Evolutionary conservation across 306 rosid genomes (phyloP).

Genomic region (Gastrolobium bilobum): DNA sequence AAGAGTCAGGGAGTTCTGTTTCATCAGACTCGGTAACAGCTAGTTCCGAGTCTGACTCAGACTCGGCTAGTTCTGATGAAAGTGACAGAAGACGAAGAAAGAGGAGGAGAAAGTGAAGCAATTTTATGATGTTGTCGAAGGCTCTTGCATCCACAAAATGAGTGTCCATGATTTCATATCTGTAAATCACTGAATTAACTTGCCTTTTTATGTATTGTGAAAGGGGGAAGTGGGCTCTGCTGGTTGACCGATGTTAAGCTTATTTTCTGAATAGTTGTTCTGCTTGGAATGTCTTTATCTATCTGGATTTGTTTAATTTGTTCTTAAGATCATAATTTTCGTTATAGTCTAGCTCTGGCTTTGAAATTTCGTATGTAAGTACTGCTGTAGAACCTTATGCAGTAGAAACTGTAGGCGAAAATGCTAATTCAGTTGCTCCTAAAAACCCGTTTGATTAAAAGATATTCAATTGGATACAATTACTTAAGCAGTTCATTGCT

Average conservation of each 20-base stretch:
- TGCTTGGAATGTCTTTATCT: neutral
- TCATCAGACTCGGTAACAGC: constrained; percentile 63
- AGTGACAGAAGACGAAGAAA: constrained; percentile 63
- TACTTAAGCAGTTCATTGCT: neutral
- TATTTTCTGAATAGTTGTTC: constrained; percentile 10
- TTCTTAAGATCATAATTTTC: constrained; percentile 14
- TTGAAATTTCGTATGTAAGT: too few species aligned
- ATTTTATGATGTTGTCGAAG: neutral
- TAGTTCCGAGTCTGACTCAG: constrained; percentile 62
- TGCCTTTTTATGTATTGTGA: neutral
- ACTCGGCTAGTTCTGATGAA: constrained; percentile 65
- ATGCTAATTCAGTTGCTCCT: neutral
- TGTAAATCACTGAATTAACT: constrained; percentile 21
- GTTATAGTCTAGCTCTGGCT: neutral
- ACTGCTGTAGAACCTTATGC: neutral
- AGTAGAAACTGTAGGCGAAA: neutral
- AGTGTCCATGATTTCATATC: constrained; percentile 31
- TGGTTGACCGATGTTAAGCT: constrained; percentile 25
- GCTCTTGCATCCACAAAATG: constrained; percentile 31
- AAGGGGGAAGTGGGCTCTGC: constrained; percentile 10
- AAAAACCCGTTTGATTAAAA: neutral
- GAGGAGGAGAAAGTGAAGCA: constrained; percentile 62
- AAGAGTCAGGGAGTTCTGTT: constrained; percentile 59
- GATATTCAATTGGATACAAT: neutral
- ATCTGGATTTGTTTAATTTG: constrained; percentile 32